Conservation (phyloP, 1,139 yeast species). For the Eremothecium gossypii region DNA sequence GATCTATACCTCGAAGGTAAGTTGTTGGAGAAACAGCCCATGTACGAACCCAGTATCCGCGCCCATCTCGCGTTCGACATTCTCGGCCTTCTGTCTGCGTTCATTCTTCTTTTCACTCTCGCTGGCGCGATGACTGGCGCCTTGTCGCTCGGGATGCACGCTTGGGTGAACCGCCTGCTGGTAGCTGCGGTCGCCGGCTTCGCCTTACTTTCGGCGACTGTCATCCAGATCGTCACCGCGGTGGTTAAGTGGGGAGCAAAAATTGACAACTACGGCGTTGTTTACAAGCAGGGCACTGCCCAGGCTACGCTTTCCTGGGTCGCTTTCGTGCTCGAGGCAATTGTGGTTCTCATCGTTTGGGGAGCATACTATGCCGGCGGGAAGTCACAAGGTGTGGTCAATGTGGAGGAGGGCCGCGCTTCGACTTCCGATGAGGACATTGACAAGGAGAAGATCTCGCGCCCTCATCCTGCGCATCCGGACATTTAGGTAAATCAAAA, state of each 20-base stretch:
- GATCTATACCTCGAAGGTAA: slow-evolving; percentile 27
- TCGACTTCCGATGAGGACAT: background rate
- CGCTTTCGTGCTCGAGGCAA: slow-evolving; percentile 18
- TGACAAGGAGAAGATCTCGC: background rate
- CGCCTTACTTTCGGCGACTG: slow-evolving; percentile 23
- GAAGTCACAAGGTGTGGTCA: background rate
- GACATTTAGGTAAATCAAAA: too few species aligned
- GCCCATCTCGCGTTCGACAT: slow-evolving; percentile 24
- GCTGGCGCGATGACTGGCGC: slow-evolving; percentile 4
- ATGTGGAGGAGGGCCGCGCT: background rate
- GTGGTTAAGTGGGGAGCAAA: slow-evolving; percentile 28
- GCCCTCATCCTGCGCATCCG: background rate
- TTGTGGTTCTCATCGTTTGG: background rate
- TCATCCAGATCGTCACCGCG: slow-evolving; percentile 18
- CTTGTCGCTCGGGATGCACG: slow-evolving; percentile 4
- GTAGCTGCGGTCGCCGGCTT: slow-evolving; percentile 15
- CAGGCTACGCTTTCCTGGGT: slow-evolving; percentile 26
- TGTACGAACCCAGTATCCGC: slow-evolving; percentile 26
- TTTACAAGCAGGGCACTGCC: slow-evolving; percentile 19
- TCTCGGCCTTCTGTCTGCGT: slow-evolving; percentile 20
- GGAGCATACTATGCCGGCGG: background rate
- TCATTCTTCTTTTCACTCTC: slow-evolving; percentile 14
- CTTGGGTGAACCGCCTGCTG: slow-evolving; percentile 8
- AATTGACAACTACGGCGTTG: slow-evolving; percentile 25
- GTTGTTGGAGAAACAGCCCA: slow-evolving; percentile 20